phyloP scores from a whole-genome alignment of 352 stramenopile genomes.

The Phytophthora brassicae region DNA sequence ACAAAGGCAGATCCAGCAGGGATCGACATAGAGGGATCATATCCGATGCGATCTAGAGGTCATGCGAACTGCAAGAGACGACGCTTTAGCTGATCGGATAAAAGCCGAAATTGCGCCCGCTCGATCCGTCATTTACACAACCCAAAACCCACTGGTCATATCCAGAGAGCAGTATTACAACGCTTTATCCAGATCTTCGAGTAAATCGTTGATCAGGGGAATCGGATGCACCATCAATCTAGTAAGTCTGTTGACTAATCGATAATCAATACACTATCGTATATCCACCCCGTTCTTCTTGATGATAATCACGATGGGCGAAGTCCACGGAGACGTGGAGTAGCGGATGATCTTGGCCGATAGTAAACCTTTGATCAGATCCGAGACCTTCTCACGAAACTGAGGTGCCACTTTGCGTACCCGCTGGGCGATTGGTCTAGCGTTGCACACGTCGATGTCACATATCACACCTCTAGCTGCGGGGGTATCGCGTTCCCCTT shows the following conservation, averaged over 20 bases:
- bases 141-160: neutral
- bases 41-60: too few species aligned
- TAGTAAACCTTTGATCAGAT: neutral
- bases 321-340: neutral
- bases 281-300: neutral
- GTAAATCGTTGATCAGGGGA: too few species aligned
- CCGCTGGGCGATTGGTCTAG: neutral
- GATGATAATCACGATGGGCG: slow-evolving; percentile 1
- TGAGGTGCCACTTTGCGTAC: neutral
- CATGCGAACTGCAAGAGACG: too few species aligned
- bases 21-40: too few species aligned
- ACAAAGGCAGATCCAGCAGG: too few species aligned
- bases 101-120: neutral
- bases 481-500: neutral
- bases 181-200: neutral
- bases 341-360: neutral
- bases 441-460: neutral
- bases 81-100: too few species aligned
- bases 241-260: neutral
- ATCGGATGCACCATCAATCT: neutral
- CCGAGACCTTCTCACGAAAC: neutral
- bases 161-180: neutral
- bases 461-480: neutral
- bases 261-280: neutral
- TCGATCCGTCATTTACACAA: neutral